phyloP scores from a whole-genome alignment of 305 asterid species.

The Fraxinus baroniana region DNA sequence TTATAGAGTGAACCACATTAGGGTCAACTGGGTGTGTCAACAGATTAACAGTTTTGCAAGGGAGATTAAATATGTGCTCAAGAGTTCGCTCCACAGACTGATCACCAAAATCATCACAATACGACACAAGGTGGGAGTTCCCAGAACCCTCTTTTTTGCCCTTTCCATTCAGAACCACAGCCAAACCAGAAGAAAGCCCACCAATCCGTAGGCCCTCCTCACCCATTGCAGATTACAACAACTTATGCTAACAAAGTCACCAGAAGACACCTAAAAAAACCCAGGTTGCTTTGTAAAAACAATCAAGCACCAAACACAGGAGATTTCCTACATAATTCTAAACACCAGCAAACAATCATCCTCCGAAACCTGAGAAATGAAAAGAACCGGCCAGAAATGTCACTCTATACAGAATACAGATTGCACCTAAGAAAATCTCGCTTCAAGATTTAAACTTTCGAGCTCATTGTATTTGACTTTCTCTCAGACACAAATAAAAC shows the following conservation, averaged over 20 bases:
- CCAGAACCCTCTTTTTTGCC: slow-evolving; percentile 64
- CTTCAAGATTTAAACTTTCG: neutral
- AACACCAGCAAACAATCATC: slow-evolving; percentile 27
- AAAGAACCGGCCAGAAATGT: slow-evolving; percentile 18
- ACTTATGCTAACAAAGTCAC: slow-evolving; percentile 19
- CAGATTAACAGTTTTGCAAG: slow-evolving; percentile 58
- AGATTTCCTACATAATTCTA: slow-evolving; percentile 14
- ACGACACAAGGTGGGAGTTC: slow-evolving; percentile 66
- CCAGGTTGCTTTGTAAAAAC: slow-evolving; percentile 18
- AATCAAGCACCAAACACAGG: slow-evolving; percentile 19
- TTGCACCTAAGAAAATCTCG: neutral
- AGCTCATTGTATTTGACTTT: slow-evolving; percentile 13
- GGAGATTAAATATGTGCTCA: slow-evolving; percentile 83
- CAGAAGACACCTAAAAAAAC: neutral
- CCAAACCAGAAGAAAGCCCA: slow-evolving; percentile 86
- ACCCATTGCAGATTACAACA: slow-evolving; percentile 57
- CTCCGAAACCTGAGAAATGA: slow-evolving; percentile 35
- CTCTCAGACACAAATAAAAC: neutral
- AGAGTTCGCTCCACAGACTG: slow-evolving; percentile 86
- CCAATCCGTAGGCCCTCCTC: slow-evolving; percentile 73
- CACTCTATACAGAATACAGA: slow-evolving; percentile 6
- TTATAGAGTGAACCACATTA: slow-evolving; percentile 51
- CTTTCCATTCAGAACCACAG: slow-evolving; percentile 69
- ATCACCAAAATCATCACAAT: slow-evolving; percentile 81
- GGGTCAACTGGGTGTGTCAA: slow-evolving; percentile 53